Evolutionary conservation across 768 basidiomycete species (phyloP).

Genomic region (Russula lepida): DNA sequence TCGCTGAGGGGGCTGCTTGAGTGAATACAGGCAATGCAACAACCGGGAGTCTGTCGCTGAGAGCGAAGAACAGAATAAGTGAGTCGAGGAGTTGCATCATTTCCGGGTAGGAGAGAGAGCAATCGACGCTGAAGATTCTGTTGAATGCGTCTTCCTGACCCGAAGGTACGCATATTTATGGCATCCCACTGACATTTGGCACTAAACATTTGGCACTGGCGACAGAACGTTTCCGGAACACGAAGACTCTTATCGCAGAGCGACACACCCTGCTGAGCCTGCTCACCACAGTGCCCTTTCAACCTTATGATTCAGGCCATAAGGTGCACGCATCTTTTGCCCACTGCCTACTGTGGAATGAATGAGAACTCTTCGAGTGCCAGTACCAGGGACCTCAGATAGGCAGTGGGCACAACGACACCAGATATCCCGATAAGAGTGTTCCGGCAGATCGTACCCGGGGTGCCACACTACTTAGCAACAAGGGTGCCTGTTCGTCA

Average conservation of each 20-base stretch:
- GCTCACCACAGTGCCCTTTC: too few relatives aligned
- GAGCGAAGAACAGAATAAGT: background rate
- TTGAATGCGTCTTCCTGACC: background rate
- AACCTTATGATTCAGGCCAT: too few relatives aligned
- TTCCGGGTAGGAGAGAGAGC: background rate
- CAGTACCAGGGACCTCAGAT: too few relatives aligned
- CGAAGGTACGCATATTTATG: background rate
- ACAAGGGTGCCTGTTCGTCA: too few relatives aligned
- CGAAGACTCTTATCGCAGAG: background rate
- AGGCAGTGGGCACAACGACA: too few relatives aligned
- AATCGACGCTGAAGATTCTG: background rate
- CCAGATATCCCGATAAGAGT: too few relatives aligned
- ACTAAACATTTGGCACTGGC: background rate
- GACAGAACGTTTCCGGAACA: background rate
- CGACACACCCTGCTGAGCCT: too few relatives aligned
- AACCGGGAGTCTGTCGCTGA: background rate
- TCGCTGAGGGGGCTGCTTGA: background rate
- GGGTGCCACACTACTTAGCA: too few relatives aligned
- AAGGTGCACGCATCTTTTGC: too few relatives aligned
- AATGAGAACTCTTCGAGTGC: too few relatives aligned
- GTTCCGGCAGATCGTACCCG: too few relatives aligned
- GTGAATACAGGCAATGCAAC: background rate
- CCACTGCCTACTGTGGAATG: too few relatives aligned
- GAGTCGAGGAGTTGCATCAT: background rate
- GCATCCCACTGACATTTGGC: background rate